phyloP scores from a whole-genome alignment of 441 rosid genomes.

The Melianthus villosus region DNA sequence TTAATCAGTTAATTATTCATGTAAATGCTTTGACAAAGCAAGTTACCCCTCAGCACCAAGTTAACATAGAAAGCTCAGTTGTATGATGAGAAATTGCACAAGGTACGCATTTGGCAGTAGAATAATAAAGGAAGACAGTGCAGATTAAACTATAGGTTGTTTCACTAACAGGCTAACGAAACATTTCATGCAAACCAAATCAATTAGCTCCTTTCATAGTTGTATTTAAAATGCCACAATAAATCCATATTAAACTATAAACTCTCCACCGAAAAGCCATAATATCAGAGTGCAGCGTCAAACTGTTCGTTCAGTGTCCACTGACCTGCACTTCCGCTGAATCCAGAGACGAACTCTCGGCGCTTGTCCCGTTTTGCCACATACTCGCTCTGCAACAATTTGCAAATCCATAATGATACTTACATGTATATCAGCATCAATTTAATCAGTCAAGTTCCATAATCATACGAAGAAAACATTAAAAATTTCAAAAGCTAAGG shows the following conservation, averaged over 20 bases:
- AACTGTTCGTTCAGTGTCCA: no score
- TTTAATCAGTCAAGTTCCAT: not conserved
- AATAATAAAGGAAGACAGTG: no score
- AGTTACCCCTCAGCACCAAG: no score
- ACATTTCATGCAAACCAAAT: not conserved
- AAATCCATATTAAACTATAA: not conserved
- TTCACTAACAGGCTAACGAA: not conserved
- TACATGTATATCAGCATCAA: not conserved
- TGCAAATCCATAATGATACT: not conserved
- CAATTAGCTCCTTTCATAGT: not conserved
- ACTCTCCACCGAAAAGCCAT: not conserved
- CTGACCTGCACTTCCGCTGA: conserved; percentile 78
- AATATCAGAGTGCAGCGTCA: no score
- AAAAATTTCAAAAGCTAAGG: no score
- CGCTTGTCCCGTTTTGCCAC: conserved; percentile 71
- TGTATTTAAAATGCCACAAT: not conserved
- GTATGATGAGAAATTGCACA: no score
- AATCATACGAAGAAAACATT: not conserved
- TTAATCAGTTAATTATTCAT: not conserved
- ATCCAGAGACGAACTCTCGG: conserved; percentile 76
- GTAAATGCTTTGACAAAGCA: not conserved
- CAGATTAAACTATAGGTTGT: no score
- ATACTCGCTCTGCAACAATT: conserved; percentile 57
- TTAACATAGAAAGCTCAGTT: no score
- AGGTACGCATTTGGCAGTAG: no score